phyloP scores from a whole-genome alignment of 2,329 filamentous ascomycete genomes.

The Remersonia thermophila region DNA sequence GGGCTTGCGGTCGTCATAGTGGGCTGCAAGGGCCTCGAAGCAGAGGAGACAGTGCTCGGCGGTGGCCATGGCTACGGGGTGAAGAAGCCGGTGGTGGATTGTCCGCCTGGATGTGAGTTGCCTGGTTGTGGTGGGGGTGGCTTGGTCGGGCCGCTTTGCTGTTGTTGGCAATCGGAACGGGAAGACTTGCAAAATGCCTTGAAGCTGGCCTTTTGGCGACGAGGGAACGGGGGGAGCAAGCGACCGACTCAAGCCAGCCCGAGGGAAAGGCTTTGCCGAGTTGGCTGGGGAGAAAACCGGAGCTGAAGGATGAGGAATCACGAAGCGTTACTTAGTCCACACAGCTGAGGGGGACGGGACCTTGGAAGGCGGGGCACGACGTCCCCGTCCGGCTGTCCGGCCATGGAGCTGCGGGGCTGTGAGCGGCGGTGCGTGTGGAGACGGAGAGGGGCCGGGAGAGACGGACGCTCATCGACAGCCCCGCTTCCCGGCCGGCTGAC shows the following conservation, averaged over 20 bases:
- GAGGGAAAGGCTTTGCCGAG: neutral
- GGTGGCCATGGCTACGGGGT: constrained; percentile 89
- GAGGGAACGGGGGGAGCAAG: neutral
- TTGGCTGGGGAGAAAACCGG: neutral
- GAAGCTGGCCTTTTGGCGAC: neutral
- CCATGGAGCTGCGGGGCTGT: too few relatives aligned
- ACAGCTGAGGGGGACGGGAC: too few relatives aligned
- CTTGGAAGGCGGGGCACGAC: too few relatives aligned
- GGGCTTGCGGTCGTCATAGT: constrained; percentile 57
- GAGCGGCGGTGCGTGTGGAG: too few relatives aligned
- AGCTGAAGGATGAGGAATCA: neutral
- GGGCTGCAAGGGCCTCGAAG: constrained; percentile 74
- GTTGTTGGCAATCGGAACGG: neutral
- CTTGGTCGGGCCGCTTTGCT: constrained; percentile 7
- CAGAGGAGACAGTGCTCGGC: constrained; percentile 80
- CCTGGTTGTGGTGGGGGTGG: constrained; percentile 2
- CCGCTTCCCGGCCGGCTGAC: neutral
- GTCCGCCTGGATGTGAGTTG: too few relatives aligned
- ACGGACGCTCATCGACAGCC: too few relatives aligned
- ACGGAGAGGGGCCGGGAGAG: neutral
- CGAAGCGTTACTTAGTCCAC: too few relatives aligned
- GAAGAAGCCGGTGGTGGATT: neutral
- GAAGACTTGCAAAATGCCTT: neutral
- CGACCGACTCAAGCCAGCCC: constrained; percentile 6
- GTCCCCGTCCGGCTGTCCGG: too few relatives aligned